Conservation (phyloP, 495 filamentous ascomycete species). For the Lophiotrema nucula region DNA sequence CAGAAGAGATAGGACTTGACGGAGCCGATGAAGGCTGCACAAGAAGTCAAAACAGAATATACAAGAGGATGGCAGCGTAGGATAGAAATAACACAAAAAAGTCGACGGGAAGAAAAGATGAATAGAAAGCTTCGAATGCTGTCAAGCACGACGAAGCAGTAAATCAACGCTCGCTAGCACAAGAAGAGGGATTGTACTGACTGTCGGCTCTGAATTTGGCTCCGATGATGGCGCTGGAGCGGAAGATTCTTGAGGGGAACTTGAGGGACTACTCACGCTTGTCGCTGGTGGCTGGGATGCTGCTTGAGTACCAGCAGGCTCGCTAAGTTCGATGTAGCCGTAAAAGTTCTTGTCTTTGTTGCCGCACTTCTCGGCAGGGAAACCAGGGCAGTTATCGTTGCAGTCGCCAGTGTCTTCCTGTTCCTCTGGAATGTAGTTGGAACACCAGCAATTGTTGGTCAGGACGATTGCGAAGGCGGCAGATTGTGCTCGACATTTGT, state of each 20-base stretch:
- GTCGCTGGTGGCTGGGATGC: constrained; percentile 16
- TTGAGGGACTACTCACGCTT: constrained; percentile 14
- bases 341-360: constrained; percentile 52
- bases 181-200: constrained; percentile 11
- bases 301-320: constrained; percentile 51
- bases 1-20: constrained; percentile 21
- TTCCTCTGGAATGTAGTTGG: constrained; percentile 61
- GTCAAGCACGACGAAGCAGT: background rate
- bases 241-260: constrained; percentile 11
- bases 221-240: background rate
- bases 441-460: constrained; percentile 70
- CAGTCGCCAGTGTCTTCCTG: constrained; percentile 51
- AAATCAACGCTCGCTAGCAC: no score
- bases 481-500: constrained; percentile 48
- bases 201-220: background rate
- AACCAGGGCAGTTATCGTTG: constrained; percentile 63
- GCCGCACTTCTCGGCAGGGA: constrained; percentile 63
- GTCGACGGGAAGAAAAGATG: background rate
- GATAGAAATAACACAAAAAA: constrained; percentile 9
- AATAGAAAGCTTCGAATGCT: background rate
- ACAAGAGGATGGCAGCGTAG: background rate
- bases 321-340: constrained; percentile 56
- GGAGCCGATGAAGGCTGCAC: constrained; percentile 27
- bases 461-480: constrained; percentile 71
- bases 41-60: constrained; percentile 21